A percentile compares a stretch with the other conserved stretches of the same genome.
Evolutionary conservation across 2,329 filamentous ascomycete species (phyloP).

Genomic region (Teratosphaeria pseudoeucalypti): DNA sequence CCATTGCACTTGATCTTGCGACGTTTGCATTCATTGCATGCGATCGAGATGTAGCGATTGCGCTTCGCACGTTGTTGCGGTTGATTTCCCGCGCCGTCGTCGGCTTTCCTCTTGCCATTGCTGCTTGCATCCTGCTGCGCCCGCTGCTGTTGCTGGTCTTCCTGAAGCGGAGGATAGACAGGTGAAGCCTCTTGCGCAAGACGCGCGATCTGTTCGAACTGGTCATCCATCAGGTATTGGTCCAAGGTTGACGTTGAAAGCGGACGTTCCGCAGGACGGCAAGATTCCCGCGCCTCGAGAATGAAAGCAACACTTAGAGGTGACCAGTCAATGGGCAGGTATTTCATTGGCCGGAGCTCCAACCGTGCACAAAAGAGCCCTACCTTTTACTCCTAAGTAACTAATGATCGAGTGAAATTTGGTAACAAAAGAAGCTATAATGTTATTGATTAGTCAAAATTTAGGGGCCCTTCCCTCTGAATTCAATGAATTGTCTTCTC

Average conservation of each 20-base stretch:
- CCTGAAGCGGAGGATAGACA: not conserved
- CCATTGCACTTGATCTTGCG: slow-evolving; percentile 62
- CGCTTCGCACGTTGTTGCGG: slow-evolving; percentile 46
- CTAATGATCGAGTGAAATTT: no score
- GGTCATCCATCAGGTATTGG: not conserved
- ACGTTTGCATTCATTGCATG: slow-evolving; percentile 41
- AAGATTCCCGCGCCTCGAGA: not conserved
- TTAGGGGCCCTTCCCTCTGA: no score
- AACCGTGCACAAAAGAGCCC: no score
- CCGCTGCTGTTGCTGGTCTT: not conserved
- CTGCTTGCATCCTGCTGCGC: not conserved
- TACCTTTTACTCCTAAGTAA: no score
- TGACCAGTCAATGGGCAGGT: not conserved
- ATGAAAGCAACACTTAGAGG: not conserved
- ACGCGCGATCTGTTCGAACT: slow-evolving; percentile 1
- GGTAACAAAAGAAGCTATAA: no score
- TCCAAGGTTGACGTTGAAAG: not conserved
- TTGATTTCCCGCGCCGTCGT: not conserved
- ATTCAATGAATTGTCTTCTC: no score
- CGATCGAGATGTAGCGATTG: slow-evolving; percentile 58
- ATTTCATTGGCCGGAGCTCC: no score
- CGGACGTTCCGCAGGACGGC: not conserved
- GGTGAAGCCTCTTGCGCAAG: not conserved
- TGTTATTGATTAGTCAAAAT: no score
- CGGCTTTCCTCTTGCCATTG: slow-evolving; percentile 2